A percentile compares a stretch with the other conserved stretches of the same genome.
Evolutionary conservation across 2,329 filamentous ascomycete species (phyloP).

Genomic region (Ustulina deusta): DNA sequence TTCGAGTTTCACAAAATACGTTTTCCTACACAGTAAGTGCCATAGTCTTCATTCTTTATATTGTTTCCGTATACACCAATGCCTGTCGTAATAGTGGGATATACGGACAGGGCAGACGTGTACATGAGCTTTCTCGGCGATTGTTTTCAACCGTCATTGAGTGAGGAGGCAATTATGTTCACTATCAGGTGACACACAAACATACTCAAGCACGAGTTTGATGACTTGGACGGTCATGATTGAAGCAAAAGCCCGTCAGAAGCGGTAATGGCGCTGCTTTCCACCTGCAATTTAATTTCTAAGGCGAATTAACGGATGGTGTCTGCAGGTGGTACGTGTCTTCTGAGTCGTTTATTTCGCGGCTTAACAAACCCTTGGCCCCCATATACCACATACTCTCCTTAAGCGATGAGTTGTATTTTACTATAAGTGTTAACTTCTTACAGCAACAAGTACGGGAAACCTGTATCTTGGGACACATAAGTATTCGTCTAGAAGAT

Average conservation of each 20-base stretch:
- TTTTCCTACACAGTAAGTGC: slow-evolving; percentile 69
- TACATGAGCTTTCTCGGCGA: slow-evolving; percentile 84
- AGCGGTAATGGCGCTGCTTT: slow-evolving; percentile 83
- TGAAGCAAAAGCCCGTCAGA: slow-evolving; percentile 77
- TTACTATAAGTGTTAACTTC: not conserved
- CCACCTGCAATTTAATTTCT: slow-evolving; percentile 83
- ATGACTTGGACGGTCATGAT: slow-evolving; percentile 78
- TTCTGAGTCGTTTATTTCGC: not conserved
- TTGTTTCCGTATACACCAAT: not conserved
- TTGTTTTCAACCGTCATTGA: slow-evolving; percentile 72
- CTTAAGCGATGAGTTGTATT: not conserved
- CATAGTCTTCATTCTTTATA: not conserved
- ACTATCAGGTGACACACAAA: slow-evolving; percentile 80
- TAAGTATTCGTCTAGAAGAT: slow-evolving; percentile 79
- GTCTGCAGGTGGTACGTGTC: slow-evolving; percentile 72
- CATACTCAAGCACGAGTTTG: slow-evolving; percentile 76
- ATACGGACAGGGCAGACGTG: slow-evolving; percentile 79
- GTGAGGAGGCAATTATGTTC: slow-evolving; percentile 79
- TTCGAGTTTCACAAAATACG: slow-evolving; percentile 81
- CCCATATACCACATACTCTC: not conserved
- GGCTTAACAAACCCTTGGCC: not conserved
- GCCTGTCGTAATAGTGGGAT: slow-evolving; percentile 63
- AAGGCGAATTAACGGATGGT: slow-evolving; percentile 81
- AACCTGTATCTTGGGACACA: slow-evolving; percentile 80
- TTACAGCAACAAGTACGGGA: slow-evolving; percentile 76